Evolutionary conservation across 768 basidiomycete genomes (phyloP), one percentile per base, ranked within the genome.

Genomic region (Mycena belliarum): DNA sequence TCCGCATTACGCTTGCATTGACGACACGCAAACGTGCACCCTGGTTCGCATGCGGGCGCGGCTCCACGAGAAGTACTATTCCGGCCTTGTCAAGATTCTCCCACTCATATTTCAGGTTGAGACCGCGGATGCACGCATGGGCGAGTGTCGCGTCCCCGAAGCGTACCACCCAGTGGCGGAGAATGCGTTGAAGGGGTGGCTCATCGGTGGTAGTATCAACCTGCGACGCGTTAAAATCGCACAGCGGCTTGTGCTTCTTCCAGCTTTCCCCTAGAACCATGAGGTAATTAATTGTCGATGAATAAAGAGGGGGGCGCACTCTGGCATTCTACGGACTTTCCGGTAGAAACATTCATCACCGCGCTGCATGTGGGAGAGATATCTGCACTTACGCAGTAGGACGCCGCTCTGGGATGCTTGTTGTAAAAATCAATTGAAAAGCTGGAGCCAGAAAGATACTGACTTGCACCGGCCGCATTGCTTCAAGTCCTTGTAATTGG

Each of bases 1-100:
- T 15, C 23, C 11, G 49, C 32, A n/a, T 51, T 24, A n/a, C 28
- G 26, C 16, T 29, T 43, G 25, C 38, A n/a, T 4, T 21, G n/a
- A n/a, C 16, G 43, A 60, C 40, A 20, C 53, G 49, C 42, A 42
- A 55, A 18, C 59, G 59, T 20, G 59, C 21, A 25, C 59, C 59
- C 2, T 15, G 26, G 20, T 45, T 55, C 6, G 43, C 4, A 33
- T 60, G 59, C 1, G 42, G 49, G 44, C 59, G 59, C 18, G 59
- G 59, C 33, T 55, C 48, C 32, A 60, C 12, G 4, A 10, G 38
- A 4, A 55, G 21, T 0, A 60, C n/a, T 26, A 60, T 23, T 3
- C n/a, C 48, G 32, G 49, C 47, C 21, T 49, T 33, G 42, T 35
- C 53, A 43, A 60, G 28, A 16, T 32, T 48, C 33, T 60, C 59